Base-by-base conservation (phyloP, 2,329 filamentous ascomycete genomes). In the Curvularia spicifera region DNA sequence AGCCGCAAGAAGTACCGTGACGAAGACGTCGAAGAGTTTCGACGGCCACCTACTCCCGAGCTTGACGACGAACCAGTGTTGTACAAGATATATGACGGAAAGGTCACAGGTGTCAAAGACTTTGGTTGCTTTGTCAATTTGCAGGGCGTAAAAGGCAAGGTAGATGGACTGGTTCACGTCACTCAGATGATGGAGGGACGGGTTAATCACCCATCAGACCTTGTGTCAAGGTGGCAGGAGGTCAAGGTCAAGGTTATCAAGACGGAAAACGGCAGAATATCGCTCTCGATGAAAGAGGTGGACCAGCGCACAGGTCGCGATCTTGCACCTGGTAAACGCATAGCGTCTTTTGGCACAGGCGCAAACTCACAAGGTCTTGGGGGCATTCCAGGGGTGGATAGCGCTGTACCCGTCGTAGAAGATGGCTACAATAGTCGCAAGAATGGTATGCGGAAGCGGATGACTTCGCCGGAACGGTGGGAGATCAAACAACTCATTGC, bases 381-480 rank as follows among this genome's bases (percentile, higher is more conserved):
- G 55, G 89, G 89, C 15, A 65, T 64, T 4, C 79, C 83, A 22
- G 80, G 78, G 9, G 47, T 68, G 10, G 84, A 88, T 28, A 67
- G 73, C 15, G 77, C 77, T 35, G 83, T 89, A 0, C 85, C 87
- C 2, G 84, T 89, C 13, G 85, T 91, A 58, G 87, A 91, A 68
- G 82, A 81, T 42, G 83, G 85, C 39, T 83, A 83, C 29, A 79
- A 83, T 51, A 47, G 67, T 18, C 76, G 71, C 26, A 73, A 66
- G 24, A 73, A 72, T 47, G 81, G 82, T 40, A 89, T 89, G 54
- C 92, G 91, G 75, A 99, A 99, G 81, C 85, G 95, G 51, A 89
- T 98, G 89, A 98, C 94, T 0, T 97, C 94, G 13, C 95, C 95
- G 1, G 95, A 99, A 74, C 83, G 95, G 72, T 99, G 95, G 94